Evolutionary conservation across 2,329 filamentous ascomycete species (phyloP), one percentile per base, ranked within the genome.

Genomic region (Monilinia vaccinii-corymbosi): DNA sequence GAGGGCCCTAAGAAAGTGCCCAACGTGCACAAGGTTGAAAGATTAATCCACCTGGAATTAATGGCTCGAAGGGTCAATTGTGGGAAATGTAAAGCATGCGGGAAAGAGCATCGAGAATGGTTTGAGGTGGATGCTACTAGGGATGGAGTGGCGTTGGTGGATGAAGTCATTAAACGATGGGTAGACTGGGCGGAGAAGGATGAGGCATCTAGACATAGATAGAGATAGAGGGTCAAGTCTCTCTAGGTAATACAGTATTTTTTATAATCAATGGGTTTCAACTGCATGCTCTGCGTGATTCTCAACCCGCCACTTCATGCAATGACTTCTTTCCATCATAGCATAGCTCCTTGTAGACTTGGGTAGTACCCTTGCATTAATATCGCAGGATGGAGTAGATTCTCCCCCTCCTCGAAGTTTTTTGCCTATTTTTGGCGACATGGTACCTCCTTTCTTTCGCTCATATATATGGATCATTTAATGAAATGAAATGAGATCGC

Each of bases 1-100:
- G 71, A 69, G 36, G 72, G 73, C 67, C 80, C 82, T 3, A 81
- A 84, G 36, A 95, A 91, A 75, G 88, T 95, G 25, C 89, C 89
- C 3, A 89, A 94, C 73, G 88, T 87, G 46, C 88, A 95, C 73
- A 87, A 89, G 50, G 91, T 97, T 13, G 94, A 99, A 76, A 80
- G 91, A 31, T 75, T 99, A 61, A 87, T 97, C 48, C 94, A 99
- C 73, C 77, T 97, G 16, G 94, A 99, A 75, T 80, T 97, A n/a
- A 79, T 79, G 6, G 79, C 78, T 45, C 75, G 79, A 66, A 75
- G 73, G 73, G 85, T 75, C 61, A 84, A 79, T 76, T 75, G 58
- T 46, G 83, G 62, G 71, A 81, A 82, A 56, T 99, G 94, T 69
- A 78, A 79, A 5, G 81, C 84, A 1, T 99, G 94, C 71, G 91